phyloP scores from a whole-genome alignment of 129 eudicot species.

The Pseudognaphalium luteoalbum region DNA sequence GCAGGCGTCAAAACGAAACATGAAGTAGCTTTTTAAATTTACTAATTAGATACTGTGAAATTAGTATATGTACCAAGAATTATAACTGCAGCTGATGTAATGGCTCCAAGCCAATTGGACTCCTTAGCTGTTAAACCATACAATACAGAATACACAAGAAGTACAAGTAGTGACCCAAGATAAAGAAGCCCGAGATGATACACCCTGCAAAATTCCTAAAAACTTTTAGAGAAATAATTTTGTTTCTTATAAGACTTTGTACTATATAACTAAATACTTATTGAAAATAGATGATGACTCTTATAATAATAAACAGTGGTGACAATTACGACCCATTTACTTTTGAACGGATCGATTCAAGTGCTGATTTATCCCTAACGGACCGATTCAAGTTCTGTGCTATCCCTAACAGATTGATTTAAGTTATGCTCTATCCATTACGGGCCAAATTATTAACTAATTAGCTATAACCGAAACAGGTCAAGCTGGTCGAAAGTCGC shows the following conservation, averaged over 20 bases:
- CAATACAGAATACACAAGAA: constrained; percentile 82
- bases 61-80: constrained; percentile 68
- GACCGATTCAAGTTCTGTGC: background rate
- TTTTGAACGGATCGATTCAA: background rate
- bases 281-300: background rate
- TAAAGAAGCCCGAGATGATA: constrained; percentile 92
- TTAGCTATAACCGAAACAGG: no score
- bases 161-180: constrained; percentile 82
- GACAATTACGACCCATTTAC: background rate
- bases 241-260: background rate
- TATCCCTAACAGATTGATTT: background rate
- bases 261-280: constrained; percentile 3
- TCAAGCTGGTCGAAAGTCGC: no score
- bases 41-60: background rate
- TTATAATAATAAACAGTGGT: background rate
- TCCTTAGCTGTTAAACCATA: constrained; percentile 95
- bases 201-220: constrained; percentile 57
- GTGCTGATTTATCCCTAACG: no score
- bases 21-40: background rate
- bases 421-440: no score
- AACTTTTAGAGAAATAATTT: background rate
- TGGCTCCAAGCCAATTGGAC: constrained; percentile 93
- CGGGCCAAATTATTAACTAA: no score
- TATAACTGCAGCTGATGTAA: constrained; percentile 92
- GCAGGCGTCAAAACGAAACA: constrained; percentile 1